phyloP scores from a whole-genome alignment of 345 rosid species.

The Dipteronia dyeriana region DNA sequence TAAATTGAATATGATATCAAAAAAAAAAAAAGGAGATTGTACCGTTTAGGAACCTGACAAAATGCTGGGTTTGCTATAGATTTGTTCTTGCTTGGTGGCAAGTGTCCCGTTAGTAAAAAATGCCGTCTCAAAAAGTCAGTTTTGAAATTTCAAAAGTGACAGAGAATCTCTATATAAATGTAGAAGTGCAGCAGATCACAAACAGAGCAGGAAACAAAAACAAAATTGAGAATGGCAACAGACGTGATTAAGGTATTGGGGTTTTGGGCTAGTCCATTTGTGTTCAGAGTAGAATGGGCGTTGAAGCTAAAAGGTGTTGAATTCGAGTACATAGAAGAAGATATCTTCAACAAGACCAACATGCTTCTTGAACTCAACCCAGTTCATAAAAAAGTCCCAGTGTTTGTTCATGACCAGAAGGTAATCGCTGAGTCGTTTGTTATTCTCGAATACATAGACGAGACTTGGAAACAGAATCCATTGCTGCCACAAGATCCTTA shows the following conservation, averaged over 20 bases:
- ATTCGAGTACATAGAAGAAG: constrained; percentile 21
- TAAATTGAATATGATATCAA: too few species aligned
- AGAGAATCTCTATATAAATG: not conserved
- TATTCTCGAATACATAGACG: constrained; percentile 40
- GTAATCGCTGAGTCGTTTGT: constrained; percentile 26
- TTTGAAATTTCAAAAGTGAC: not conserved
- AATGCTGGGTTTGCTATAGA: too few species aligned
- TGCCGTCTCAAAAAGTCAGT: not conserved
- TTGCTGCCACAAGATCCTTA: constrained; percentile 42
- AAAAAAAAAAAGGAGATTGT: too few species aligned
- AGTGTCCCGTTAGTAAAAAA: not conserved
- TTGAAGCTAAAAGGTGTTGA: constrained; percentile 28
- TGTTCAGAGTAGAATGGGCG: constrained; percentile 21
- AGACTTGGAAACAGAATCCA: constrained; percentile 37
- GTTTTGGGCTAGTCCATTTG: constrained; percentile 8
- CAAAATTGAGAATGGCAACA: not conserved
- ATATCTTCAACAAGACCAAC: constrained; percentile 13
- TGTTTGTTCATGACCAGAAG: constrained; percentile 25
- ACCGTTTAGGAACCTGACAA: too few species aligned
- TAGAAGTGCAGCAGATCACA: too few species aligned
- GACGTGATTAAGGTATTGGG: constrained; percentile 10
- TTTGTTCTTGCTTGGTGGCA: too few species aligned
- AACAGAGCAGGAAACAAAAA: not conserved
- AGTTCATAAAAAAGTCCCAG: constrained; percentile 27
- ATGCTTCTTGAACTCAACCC: constrained; percentile 26